These are phyloP conservation scores for Suhomyces bribrorum DNA, from an alignment of 1,139 yeast species.

Conservation along the genomic window DNA sequence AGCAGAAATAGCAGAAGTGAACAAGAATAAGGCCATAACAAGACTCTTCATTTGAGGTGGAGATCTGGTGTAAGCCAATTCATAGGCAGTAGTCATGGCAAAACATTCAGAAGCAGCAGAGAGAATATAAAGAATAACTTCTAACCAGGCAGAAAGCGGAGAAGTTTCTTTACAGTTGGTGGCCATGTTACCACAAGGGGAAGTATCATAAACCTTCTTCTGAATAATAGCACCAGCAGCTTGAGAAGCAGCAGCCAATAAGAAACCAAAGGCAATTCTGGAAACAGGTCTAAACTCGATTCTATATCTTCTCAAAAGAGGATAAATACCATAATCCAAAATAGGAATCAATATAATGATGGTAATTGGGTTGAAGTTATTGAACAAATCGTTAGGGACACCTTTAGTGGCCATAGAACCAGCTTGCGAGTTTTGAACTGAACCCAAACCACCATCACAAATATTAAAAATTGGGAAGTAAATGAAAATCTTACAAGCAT, in stretches of 20 bases:
- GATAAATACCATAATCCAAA: constrained; percentile 58
- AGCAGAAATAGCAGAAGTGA: constrained; percentile 60
- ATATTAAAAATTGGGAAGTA: constrained; percentile 64
- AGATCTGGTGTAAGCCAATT: constrained; percentile 68
- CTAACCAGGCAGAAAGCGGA: constrained; percentile 60
- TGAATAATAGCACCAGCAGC: constrained; percentile 45
- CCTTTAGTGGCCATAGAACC: constrained; percentile 67
- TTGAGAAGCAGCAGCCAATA: constrained; percentile 39
- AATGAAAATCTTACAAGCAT: constrained; percentile 62
- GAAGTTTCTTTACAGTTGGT: constrained; percentile 49
- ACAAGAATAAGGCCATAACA: constrained; percentile 65
- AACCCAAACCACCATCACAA: constrained; percentile 66
- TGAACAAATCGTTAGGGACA: constrained; percentile 70
- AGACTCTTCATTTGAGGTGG: constrained; percentile 69
- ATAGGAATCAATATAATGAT: constrained; percentile 66
- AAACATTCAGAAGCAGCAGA: constrained; percentile 71
- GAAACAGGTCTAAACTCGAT: constrained; percentile 40
- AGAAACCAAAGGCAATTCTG: constrained; percentile 40
- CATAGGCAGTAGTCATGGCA: constrained; percentile 67
- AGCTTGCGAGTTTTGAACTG: constrained; percentile 64
- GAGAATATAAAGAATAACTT: constrained; percentile 50
- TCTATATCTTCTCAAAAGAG: constrained; percentile 52
- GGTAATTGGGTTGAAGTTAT: constrained; percentile 67
- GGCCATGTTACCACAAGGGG: constrained; percentile 45
- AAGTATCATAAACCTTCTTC: constrained; percentile 33